Evolutionary conservation across 2,329 filamentous ascomycete species (phyloP).

Genomic region (Aspergillus sp.): DNA sequence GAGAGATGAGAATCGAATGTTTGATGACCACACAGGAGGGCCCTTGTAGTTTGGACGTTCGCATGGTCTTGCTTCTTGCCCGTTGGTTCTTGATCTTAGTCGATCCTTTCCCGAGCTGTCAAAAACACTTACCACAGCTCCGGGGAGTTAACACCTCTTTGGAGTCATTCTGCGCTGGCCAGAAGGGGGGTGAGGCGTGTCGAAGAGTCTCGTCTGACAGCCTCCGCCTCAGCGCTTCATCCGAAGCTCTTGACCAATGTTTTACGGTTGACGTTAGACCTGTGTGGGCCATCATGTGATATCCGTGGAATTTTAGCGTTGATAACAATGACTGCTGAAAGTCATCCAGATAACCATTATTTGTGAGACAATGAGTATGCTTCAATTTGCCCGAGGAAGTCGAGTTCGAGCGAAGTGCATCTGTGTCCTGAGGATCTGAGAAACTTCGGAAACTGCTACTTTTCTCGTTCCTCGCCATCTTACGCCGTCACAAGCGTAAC

Average conservation of each 20-base stretch:
- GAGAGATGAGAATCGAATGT: not conserved
- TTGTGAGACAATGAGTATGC: not conserved
- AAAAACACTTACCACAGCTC: constrained; percentile 7
- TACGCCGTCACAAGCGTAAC: constrained; percentile 3
- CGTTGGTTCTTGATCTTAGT: constrained; percentile 20
- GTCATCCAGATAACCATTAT: not conserved
- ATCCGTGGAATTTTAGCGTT: not conserved
- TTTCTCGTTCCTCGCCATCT: not conserved
- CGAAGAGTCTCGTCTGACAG: constrained; percentile 16
- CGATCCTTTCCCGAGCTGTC: constrained; percentile 21
- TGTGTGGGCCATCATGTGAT: constrained; percentile 17
- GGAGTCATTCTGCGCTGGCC: constrained; percentile 1
- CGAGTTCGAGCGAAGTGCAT: not conserved
- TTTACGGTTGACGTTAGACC: constrained; percentile 14
- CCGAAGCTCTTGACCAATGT: constrained; percentile 14
- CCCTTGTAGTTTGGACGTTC: not conserved
- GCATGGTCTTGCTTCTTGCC: not conserved
- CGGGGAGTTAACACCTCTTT: constrained; percentile 2
- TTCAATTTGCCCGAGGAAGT: not conserved
- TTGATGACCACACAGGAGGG: not conserved
- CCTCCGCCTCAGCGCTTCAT: constrained; percentile 16
- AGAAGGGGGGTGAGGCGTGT: constrained; percentile 15
- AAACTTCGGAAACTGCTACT: constrained; percentile 9
- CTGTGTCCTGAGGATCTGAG: not conserved
- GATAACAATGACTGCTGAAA: too few species aligned